phyloP scores from a whole-genome alignment of 352 stramenopile genomes.

The Globisporangium yorkense region DNA sequence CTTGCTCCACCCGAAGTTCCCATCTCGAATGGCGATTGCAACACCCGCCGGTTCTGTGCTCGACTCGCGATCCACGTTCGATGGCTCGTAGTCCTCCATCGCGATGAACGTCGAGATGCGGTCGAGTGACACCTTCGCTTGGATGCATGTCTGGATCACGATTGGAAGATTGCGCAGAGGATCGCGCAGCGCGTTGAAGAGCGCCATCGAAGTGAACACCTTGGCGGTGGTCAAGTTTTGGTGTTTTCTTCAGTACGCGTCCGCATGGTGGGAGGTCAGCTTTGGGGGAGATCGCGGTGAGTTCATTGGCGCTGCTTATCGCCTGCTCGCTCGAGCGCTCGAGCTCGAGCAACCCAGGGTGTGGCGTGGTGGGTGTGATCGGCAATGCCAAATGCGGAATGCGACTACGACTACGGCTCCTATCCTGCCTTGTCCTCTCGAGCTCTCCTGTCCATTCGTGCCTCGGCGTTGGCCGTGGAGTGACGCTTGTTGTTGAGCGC shows the following conservation, averaged over 20 bases:
- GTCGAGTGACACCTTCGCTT: slow-evolving; percentile 23
- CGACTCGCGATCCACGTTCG: slow-evolving; percentile 8
- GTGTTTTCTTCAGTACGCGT: too few relatives aligned
- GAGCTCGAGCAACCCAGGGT: too few relatives aligned
- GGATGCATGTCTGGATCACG: slow-evolving; percentile 21
- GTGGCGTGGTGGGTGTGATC: too few relatives aligned
- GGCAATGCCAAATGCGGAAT: too few relatives aligned
- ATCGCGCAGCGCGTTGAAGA: slow-evolving; percentile 33
- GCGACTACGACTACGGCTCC: too few relatives aligned
- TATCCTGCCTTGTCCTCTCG: too few relatives aligned
- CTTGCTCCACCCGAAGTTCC: slow-evolving; percentile 19
- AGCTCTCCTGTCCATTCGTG: too few relatives aligned
- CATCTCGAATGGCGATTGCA: slow-evolving; percentile 18
- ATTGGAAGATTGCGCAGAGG: slow-evolving; percentile 15
- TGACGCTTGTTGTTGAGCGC: too few relatives aligned
- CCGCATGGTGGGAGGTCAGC: too few relatives aligned
- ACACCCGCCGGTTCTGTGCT: neutral
- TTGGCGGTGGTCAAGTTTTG: slow-evolving; percentile 30
- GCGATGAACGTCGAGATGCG: slow-evolving; percentile 24
- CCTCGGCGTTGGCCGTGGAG: too few relatives aligned
- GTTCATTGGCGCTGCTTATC: too few relatives aligned
- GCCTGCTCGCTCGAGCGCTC: too few relatives aligned
- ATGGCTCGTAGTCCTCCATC: slow-evolving; percentile 18
- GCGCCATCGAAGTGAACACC: slow-evolving; percentile 40
- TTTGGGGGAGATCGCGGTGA: slow-evolving; percentile 5